Percentiles rank a stretch among this genome's conserved stretches.
Evolutionary conservation across 1,284 basidiomycete species (phyloP).

Genomic region (Sporisorium iseilematis-ciliati): DNA sequence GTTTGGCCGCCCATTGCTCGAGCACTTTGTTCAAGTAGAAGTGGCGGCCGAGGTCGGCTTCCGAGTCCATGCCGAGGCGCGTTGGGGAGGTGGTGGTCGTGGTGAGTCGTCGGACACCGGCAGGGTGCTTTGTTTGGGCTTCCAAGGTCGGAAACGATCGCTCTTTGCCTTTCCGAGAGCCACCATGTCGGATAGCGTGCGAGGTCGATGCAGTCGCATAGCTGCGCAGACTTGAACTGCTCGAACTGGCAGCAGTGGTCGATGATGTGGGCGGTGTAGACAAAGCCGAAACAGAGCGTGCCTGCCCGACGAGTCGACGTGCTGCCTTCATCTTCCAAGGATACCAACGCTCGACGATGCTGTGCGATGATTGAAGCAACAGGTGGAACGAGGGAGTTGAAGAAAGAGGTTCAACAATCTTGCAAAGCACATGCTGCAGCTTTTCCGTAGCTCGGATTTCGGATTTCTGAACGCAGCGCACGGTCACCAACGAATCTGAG

Average conservation of each 20-base stretch:
- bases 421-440: background rate
- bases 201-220: constrained; percentile 2
- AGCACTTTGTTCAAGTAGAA: constrained; percentile 88
- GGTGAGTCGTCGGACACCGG: constrained; percentile 22
- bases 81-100: constrained; percentile 16
- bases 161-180: constrained; percentile 23
- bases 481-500: constrained; percentile 1
- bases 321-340: constrained; percentile 14
- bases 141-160: constrained; percentile 1
- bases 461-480: constrained; percentile 10
- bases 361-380: background rate
- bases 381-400: background rate
- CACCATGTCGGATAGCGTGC: constrained; percentile 6
- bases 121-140: background rate
- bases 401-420: constrained; percentile 10
- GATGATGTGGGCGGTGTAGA: background rate
- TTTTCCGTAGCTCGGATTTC: constrained; percentile 17
- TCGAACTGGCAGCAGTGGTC: background rate
- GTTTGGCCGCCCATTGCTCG: constrained; percentile 82
- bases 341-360: background rate
- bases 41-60: constrained; percentile 71
- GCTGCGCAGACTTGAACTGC: background rate
- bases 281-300: background rate
- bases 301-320: background rate
- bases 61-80: constrained; percentile 34